These are phyloP conservation scores for Psophocarpus tetragonolobus DNA, from an alignment of 306 rosid genomes.

Conservation along the genomic window DNA sequence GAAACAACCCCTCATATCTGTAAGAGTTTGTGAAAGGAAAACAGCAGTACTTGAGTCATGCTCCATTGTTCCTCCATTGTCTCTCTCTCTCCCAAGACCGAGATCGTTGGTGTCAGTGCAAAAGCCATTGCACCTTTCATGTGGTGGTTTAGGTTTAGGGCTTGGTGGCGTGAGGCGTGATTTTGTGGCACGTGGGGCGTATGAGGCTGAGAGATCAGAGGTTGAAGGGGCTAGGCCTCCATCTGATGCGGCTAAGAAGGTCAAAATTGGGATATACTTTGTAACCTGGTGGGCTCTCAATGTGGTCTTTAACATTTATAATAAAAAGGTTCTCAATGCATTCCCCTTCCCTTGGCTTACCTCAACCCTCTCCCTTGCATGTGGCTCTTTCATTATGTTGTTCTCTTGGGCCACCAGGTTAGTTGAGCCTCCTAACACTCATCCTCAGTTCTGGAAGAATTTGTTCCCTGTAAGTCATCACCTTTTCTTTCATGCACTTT, in stretches of 20 bases:
- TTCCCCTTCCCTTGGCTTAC: conserved; percentile 94
- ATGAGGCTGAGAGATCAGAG: conserved; percentile 63
- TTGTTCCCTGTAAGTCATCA: conserved; percentile 85
- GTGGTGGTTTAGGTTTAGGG: conserved; percentile 34
- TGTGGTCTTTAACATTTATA: conserved; percentile 89
- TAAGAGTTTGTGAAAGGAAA: conserved; percentile 27
- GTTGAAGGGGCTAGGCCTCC: conserved; percentile 40
- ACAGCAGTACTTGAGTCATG: too few species aligned
- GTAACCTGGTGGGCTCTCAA: conserved; percentile 95
- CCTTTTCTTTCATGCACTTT: too few species aligned
- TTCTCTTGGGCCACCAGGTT: conserved; percentile 78
- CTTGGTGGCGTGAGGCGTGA: conserved; percentile 29
- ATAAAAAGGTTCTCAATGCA: conserved; percentile 93
- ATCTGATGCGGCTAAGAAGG: conserved; percentile 73
- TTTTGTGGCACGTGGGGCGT: conserved; percentile 51
- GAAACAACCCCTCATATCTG: conserved; percentile 32
- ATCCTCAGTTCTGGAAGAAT: conserved; percentile 86
- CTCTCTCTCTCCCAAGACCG: conserved; percentile 13
- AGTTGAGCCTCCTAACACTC: conserved; percentile 86
- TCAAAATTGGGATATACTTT: conserved; percentile 83
- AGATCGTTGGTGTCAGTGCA: conserved; percentile 34
- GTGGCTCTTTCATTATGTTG: conserved; percentile 90
- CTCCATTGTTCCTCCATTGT: conserved; percentile 17
- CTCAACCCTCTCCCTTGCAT: conserved; percentile 88
- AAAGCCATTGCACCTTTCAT: conserved; percentile 61